Evolutionary conservation across 2,329 filamentous ascomycete genomes (phyloP).

Genomic region (Hirsutella rhossiliensis): DNA sequence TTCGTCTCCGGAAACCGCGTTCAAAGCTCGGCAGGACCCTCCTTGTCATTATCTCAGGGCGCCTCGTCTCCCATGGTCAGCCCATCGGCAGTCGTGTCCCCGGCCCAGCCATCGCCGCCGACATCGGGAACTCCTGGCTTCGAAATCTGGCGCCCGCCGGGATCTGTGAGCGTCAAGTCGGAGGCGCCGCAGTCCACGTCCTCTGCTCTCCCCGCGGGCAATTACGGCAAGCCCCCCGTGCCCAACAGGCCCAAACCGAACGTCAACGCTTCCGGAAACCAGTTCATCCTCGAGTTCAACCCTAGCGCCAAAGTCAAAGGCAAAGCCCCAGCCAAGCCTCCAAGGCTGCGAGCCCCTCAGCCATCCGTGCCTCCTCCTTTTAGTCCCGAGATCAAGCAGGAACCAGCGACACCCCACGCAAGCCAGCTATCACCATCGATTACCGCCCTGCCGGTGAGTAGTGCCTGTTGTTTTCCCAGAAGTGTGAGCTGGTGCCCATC

Average conservation of each 20-base stretch:
- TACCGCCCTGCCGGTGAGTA: constrained; percentile 14
- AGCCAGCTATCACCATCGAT: constrained; percentile 13
- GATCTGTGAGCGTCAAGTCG: constrained; percentile 11
- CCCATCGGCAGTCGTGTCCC: constrained; percentile 4
- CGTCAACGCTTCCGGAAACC: constrained; percentile 16
- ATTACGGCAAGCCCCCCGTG: constrained; percentile 25
- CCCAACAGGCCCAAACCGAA: constrained; percentile 26
- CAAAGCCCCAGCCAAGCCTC: constrained; percentile 21
- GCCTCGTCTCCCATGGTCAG: constrained; percentile 10
- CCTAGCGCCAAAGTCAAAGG: constrained; percentile 18
- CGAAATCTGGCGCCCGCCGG: constrained; percentile 24
- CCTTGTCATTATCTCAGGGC: constrained; percentile 9
- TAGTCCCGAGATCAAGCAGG: constrained; percentile 15
- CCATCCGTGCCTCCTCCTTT: constrained; percentile 10
- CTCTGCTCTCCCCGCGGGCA: constrained; percentile 8
- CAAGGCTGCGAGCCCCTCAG: constrained; percentile 12
- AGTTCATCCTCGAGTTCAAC: constrained; percentile 25
- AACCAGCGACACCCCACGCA: constrained; percentile 16
- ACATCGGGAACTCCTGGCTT: constrained; percentile 23
- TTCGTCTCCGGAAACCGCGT: constrained; percentile 19
- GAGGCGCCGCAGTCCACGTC: constrained; percentile 12
- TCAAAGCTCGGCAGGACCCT: constrained; percentile 12
- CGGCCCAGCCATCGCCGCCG: constrained; percentile 7
- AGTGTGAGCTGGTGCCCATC: not conserved
- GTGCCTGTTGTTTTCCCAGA: not conserved